These are phyloP conservation scores for Melastoma malabathricum DNA, from an alignment of 345 rosid species.

Conservation along the genomic window DNA sequence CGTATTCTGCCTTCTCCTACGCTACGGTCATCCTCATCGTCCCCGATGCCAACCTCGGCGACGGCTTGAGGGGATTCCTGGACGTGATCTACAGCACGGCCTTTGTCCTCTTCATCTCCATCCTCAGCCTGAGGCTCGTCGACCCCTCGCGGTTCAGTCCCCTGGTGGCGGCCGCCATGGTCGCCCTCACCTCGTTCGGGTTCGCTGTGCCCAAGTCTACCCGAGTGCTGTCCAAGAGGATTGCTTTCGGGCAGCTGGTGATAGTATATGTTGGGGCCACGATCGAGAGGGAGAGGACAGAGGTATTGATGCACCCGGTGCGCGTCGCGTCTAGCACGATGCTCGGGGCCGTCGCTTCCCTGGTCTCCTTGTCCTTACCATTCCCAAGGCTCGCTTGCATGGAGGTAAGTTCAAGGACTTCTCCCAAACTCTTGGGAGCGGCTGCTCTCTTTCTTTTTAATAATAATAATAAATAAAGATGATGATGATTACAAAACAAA, in stretches of 20 bases:
- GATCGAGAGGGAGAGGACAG: conserved; percentile 26
- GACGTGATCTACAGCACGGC: conserved; percentile 35
- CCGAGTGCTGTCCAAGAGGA: conserved; percentile 46
- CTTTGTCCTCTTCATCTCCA: conserved; percentile 27
- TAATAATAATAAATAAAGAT: too few relatives aligned
- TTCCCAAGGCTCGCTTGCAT: conserved; percentile 51
- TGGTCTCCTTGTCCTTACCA: conserved; percentile 57
- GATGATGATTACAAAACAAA: too few relatives aligned
- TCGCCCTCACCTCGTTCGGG: conserved; percentile 36
- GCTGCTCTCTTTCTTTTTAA: too few relatives aligned
- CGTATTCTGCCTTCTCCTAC: conserved; percentile 61
- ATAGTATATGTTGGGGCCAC: conserved; percentile 47
- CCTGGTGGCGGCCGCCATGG: conserved; percentile 35
- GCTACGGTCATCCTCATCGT: conserved; percentile 54
- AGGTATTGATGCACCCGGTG: conserved; percentile 32
- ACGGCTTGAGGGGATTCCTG: conserved; percentile 39
- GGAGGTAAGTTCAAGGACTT: conserved; percentile 25
- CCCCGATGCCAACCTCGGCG: conserved; percentile 61
- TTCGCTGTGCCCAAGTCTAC: conserved; percentile 70
- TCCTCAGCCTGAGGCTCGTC: conserved; percentile 25
- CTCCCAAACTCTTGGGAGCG: not conserved
- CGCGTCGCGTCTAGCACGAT: conserved; percentile 56
- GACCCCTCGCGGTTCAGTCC: conserved; percentile 32
- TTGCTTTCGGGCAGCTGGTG: conserved; percentile 73
- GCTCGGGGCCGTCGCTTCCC: conserved; percentile 62